Evolutionary conservation across 2,329 filamentous ascomycete genomes (phyloP).

Genomic region (Claviceps arundinis): DNA sequence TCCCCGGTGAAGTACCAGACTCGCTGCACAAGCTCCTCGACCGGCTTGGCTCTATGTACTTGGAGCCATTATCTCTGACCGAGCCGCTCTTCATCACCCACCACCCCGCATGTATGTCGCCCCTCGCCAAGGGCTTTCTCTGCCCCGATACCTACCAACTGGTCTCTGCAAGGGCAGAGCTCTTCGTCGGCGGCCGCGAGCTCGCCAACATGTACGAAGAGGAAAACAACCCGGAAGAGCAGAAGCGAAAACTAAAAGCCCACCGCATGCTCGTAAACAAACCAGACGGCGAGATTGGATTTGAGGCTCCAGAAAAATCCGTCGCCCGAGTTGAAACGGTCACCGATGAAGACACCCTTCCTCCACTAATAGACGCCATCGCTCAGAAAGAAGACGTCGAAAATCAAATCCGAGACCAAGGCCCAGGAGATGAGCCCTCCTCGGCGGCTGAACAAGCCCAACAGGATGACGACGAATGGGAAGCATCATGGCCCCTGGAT

Average conservation of each 20-base stretch:
- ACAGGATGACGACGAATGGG: conserved; percentile 26
- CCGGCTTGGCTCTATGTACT: conserved; percentile 57
- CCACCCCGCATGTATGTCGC: conserved; percentile 82
- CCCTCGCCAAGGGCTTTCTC: conserved; percentile 74
- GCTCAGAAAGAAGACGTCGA: too few relatives aligned
- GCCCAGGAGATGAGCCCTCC: background rate
- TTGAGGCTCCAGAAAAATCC: conserved; percentile 9
- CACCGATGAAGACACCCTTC: too few relatives aligned
- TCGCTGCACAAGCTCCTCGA: conserved; percentile 64
- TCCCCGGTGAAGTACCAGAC: conserved; percentile 49
- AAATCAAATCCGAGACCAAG: background rate
- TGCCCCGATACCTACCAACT: conserved; percentile 56
- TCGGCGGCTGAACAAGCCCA: conserved; percentile 18
- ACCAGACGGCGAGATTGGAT: conserved; percentile 18
- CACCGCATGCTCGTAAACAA: conserved; percentile 29
- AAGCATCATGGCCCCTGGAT: conserved; percentile 39
- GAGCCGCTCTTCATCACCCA: conserved; percentile 74
- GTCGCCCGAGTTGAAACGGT: background rate
- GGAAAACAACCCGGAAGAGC: conserved; percentile 83
- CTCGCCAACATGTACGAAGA: conserved; percentile 97
- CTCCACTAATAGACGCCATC: too few relatives aligned
- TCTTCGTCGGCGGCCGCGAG: conserved; percentile 70
- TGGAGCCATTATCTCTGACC: conserved; percentile 61
- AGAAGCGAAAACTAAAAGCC: conserved; percentile 66
- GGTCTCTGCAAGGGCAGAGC: conserved; percentile 70